Conservation (phyloP, 768 basidiomycete species). For the Lenzites betulinus region DNA sequence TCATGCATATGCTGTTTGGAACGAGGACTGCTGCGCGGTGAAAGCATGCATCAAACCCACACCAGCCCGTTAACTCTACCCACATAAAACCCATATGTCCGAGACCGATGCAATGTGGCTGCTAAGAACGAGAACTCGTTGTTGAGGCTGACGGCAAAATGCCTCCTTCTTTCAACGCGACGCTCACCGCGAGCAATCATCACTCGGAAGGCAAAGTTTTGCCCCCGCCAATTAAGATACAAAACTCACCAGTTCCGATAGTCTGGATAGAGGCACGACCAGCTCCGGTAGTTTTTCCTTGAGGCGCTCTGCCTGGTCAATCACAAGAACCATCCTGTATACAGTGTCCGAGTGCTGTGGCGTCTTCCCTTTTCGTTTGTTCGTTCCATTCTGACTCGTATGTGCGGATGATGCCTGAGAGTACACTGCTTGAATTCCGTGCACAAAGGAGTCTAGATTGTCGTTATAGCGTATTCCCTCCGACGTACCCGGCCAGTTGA, state of each 20-base stretch:
- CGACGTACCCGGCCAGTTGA: constrained; percentile 48
- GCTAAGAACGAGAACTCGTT: too few species aligned
- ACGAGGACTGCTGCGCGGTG: not conserved
- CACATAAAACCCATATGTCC: too few species aligned
- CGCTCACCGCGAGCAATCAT: too few species aligned
- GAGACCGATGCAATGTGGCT: too few species aligned
- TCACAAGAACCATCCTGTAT: constrained; percentile 55
- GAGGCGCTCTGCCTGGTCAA: constrained; percentile 71
- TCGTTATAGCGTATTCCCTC: constrained; percentile 57
- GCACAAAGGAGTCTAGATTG: constrained; percentile 68
- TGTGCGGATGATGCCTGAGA: not conserved
- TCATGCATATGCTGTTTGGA: not conserved
- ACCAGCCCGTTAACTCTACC: too few species aligned
- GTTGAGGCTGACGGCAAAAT: too few species aligned
- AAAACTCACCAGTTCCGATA: constrained; percentile 65
- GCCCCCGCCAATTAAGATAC: not conserved
- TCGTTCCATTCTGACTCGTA: constrained; percentile 12
- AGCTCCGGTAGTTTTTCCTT: constrained; percentile 63
- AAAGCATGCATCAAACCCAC: too few species aligned
- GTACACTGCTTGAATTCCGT: constrained; percentile 50
- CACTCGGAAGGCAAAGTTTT: too few species aligned
- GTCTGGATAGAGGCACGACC: constrained; percentile 67
- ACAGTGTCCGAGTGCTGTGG: constrained; percentile 25
- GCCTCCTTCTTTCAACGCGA: too few species aligned
- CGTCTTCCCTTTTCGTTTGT: constrained; percentile 38